Conservation (phyloP, 768 basidiomycete genomes). For the Kwoniella heveanensis region DNA sequence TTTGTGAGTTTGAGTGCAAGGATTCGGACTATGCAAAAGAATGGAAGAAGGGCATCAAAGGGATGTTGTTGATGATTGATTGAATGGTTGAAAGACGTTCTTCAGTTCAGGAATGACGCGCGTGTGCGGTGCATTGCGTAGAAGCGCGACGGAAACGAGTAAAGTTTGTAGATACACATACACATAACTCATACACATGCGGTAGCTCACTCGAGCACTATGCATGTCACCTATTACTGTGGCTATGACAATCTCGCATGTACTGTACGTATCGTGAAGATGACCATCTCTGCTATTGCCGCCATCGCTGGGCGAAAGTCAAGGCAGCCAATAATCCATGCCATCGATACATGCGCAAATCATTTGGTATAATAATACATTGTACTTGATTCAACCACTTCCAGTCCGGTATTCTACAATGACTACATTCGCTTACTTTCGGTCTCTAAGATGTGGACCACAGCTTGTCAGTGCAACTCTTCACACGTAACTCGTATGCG, state of each 20-base stretch:
- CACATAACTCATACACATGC: too few relatives aligned
- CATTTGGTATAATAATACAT: slow-evolving; percentile 5
- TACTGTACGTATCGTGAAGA: neutral
- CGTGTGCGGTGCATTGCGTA: neutral
- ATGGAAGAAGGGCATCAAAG: slow-evolving; percentile 1
- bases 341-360: neutral
- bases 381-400: neutral
- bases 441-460: slow-evolving; percentile 1
- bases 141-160: neutral
- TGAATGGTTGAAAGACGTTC: slow-evolving; percentile 5
- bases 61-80: neutral
- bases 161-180: neutral
- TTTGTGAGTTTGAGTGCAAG: too few relatives aligned
- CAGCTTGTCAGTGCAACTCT: neutral
- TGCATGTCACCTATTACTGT: too few relatives aligned
- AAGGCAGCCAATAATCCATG: too few relatives aligned
- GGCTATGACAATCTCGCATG: too few relatives aligned
- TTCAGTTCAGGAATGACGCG: slow-evolving; percentile 2
- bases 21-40: neutral
- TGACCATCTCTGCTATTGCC: too few relatives aligned
- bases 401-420: neutral
- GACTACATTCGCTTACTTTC: slow-evolving; percentile 11
- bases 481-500: neutral
- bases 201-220: too few relatives aligned
- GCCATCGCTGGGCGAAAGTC: too few relatives aligned